Percentiles rank a stretch among this genome's conserved stretches.
These are phyloP conservation scores for Neurospora sp. DNA, from an alignment of 495 filamentous ascomycete genomes.

Conservation along the genomic window DNA sequence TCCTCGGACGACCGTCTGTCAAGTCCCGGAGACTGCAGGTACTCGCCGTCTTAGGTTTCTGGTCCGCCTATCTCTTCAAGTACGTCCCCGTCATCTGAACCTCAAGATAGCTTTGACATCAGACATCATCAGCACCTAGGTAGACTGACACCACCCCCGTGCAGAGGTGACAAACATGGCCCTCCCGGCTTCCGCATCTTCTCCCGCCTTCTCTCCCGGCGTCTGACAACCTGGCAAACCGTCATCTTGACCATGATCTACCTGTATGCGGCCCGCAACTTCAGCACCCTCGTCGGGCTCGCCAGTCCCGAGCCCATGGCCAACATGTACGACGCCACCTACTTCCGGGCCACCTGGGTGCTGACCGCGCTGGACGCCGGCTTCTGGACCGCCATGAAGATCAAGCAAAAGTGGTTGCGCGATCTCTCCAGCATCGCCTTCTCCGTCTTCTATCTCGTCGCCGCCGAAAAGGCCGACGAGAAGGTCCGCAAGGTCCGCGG, in stretches of 20 bases:
- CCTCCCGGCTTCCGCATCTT: conserved; percentile 65
- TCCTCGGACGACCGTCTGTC: conserved; percentile 81
- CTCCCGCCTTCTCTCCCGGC: conserved; percentile 54
- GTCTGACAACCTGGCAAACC: conserved; percentile 78
- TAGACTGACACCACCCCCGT: neutral
- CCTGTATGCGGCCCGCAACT: conserved; percentile 85
- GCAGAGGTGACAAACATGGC: conserved; percentile 77
- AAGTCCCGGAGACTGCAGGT: conserved; percentile 91
- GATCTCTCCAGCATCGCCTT: conserved; percentile 78
- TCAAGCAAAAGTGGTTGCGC: conserved; percentile 68
- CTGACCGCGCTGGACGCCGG: conserved; percentile 91
- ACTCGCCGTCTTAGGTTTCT: conserved; percentile 79
- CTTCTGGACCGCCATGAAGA: conserved; percentile 96
- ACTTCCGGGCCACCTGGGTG: conserved; percentile 96
- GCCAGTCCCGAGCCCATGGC: conserved; percentile 89
- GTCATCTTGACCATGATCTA: conserved; percentile 81
- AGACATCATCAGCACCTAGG: neutral
- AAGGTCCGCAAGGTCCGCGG: conserved; percentile 89
- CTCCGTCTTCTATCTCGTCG: conserved; percentile 78
- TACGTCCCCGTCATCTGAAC: conserved; percentile 24
- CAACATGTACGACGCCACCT: conserved; percentile 88
- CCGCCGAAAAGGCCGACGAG: conserved; percentile 90
- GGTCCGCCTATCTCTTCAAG: conserved; percentile 75
- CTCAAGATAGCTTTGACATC: neutral
- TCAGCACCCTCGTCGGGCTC: conserved; percentile 81